Conservation (phyloP, 2,329 filamentous ascomycete species). For the Fusarium sp. region DNA sequence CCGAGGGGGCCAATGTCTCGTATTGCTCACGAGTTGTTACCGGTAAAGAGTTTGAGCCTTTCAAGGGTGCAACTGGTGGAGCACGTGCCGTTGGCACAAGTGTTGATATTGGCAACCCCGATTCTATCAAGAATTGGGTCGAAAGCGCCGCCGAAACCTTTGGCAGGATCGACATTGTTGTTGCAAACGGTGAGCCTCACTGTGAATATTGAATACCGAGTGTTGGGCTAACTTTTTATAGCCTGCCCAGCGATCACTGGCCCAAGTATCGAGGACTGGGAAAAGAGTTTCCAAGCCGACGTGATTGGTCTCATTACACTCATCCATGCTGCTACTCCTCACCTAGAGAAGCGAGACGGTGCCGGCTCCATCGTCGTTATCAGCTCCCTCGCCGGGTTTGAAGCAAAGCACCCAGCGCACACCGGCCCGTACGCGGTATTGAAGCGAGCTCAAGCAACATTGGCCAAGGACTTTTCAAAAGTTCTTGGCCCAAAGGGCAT, state of each 20-base stretch:
- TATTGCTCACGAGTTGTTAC: slow-evolving; percentile 38
- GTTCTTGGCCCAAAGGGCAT: slow-evolving; percentile 37
- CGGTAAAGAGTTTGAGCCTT: slow-evolving; percentile 37
- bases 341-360: slow-evolving; percentile 30
- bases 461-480: slow-evolving; percentile 40
- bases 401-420: slow-evolving; percentile 16
- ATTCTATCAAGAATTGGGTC: slow-evolving; percentile 32
- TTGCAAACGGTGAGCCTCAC: slow-evolving; percentile 35
- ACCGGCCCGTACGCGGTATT: slow-evolving; percentile 37
- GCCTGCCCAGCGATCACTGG: slow-evolving; percentile 25
- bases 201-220: background rate
- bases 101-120: slow-evolving; percentile 37
- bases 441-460: slow-evolving; percentile 40
- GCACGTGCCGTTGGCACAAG: slow-evolving; percentile 33
- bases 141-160: slow-evolving; percentile 29
- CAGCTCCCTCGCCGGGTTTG: slow-evolving; percentile 42
- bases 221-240: background rate
- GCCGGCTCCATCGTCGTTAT: slow-evolving; percentile 43
- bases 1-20: slow-evolving; percentile 45
- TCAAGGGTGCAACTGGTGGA: slow-evolving; percentile 8
- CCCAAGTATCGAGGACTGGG: slow-evolving; percentile 30
- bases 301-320: slow-evolving; percentile 40
- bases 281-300: slow-evolving; percentile 42
- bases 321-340: slow-evolving; percentile 32
- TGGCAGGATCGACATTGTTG: slow-evolving; percentile 40